Percentiles rank a stretch among this genome's conserved stretches.
Evolutionary conservation across 352 stramenopile species (phyloP).

Genomic region (Globisporangium spiculum): DNA sequence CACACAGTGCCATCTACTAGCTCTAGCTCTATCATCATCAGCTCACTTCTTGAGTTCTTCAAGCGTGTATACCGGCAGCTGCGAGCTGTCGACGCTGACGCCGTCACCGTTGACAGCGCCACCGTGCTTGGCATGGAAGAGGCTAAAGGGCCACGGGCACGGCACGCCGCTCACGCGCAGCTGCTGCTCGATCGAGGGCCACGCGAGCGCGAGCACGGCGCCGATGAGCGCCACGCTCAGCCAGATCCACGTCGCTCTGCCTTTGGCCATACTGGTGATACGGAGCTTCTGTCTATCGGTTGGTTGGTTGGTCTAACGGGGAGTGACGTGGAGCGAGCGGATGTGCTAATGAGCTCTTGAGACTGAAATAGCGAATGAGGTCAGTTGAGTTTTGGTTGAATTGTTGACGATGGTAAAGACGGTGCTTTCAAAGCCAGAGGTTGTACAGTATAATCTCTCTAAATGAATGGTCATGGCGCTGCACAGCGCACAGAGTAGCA

Average conservation of each 20-base stretch:
- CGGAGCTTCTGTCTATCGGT: not conserved
- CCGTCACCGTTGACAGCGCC: conserved; percentile 13
- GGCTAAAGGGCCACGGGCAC: conserved; percentile 69
- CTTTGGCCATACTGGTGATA: conserved; percentile 21
- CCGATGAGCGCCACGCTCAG: conserved; percentile 50
- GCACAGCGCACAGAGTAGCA: too few relatives aligned
- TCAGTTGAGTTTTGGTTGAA: not conserved
- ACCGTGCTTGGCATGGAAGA: conserved; percentile 31
- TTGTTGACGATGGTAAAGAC: not conserved
- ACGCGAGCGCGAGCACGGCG: conserved; percentile 55
- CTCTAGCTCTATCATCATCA: conserved; percentile 3
- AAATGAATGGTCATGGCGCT: too few relatives aligned
- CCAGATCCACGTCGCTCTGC: conserved; percentile 36
- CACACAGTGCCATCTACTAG: not conserved
- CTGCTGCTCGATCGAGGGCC: conserved; percentile 73
- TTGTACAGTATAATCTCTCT: too few relatives aligned
- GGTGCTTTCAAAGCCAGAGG: too few relatives aligned
- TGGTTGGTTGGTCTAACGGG: not conserved
- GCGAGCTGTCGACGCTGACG: conserved; percentile 18
- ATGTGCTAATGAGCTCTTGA: conserved; percentile 1
- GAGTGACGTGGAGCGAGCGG: not conserved
- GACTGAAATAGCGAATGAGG: not conserved
- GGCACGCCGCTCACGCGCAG: conserved; percentile 42
- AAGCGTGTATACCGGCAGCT: conserved; percentile 53
- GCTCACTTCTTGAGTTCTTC: conserved; percentile 58